Percentiles rank a stretch among this genome's conserved stretches.
Evolutionary conservation across 805 yeast genomes (phyloP).

Genomic region (Ogataea ramenticola): DNA sequence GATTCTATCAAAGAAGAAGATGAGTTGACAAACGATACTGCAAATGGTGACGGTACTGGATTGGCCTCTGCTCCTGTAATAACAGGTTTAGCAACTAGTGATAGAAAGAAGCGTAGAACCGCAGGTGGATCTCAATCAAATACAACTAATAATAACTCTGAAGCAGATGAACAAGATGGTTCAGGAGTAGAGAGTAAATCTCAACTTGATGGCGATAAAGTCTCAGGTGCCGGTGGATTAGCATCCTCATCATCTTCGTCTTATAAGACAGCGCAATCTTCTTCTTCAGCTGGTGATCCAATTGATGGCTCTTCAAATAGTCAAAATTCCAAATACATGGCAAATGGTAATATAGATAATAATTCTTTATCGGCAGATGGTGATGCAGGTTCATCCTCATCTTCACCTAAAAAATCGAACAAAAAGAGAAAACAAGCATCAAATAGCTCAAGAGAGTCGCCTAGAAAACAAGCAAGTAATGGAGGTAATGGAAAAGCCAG

Average conservation of each 20-base stretch:
- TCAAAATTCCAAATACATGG: too few relatives aligned
- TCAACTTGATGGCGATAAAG: neutral
- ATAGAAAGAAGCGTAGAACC: neutral
- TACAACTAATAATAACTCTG: neutral
- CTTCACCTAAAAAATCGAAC: neutral
- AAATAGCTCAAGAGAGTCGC: neutral
- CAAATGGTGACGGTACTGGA: neutral
- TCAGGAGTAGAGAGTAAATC: neutral
- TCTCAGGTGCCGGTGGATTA: neutral
- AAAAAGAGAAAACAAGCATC: neutral
- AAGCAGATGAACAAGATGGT: neutral
- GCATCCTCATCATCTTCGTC: too few relatives aligned
- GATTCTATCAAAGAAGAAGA: constrained; percentile 2
- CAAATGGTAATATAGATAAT: too few relatives aligned
- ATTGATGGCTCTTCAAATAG: too few relatives aligned
- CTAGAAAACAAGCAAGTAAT: neutral
- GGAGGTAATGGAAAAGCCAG: constrained; percentile 9
- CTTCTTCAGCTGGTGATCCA: too few relatives aligned
- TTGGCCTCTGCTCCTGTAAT: constrained; percentile 1
- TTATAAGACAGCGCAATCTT: too few relatives aligned
- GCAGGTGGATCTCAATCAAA: neutral
- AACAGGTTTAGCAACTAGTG: neutral
- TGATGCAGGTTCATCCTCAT: neutral
- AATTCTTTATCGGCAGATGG: neutral
- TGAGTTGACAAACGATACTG: neutral